Base-by-base conservation (phyloP, 2,329 filamentous ascomycete genomes). In the Alternaria metachromatica region DNA sequence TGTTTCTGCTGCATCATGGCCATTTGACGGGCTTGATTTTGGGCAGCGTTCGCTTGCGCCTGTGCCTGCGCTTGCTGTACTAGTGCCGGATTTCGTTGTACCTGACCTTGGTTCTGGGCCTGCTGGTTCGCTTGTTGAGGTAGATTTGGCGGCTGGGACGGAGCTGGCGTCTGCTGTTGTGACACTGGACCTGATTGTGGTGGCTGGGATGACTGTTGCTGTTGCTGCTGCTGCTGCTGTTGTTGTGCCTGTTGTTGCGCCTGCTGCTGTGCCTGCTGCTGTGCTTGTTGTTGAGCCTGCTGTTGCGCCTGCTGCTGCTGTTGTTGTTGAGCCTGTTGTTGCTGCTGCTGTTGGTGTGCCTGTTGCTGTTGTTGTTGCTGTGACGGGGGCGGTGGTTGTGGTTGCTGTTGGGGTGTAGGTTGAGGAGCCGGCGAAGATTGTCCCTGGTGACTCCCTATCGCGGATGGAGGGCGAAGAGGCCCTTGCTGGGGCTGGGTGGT, bases 131-230 rank as follows among this genome's bases (percentile, higher is more conserved):
- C 62, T 62, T 77, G 76, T 57, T 76, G 73, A 8, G 72, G 72
- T 28, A 75, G 60, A 26, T 64, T 75, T n/a, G 77, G 76, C 33
- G 73, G 71, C 55, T 70, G 84, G 20, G 83, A 64, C 2, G 69
- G 73, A 18, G 72, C 73, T 12, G 72, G 81, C 71, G 83, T 82
- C 66, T 82, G 82, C 58, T 82, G 82, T 66, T 82, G 80, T 58
- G 82, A 79, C 60, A 80, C 80, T 23, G 81, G 78, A 12, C 79
- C 78, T 76, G 82, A 61, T 77, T 80, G 64, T 56, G 76, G 81
- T 58, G 78, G 79, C 49, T 68, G 67, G 15, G 68, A 69, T n/a
- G 55, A 55, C 12, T 65, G 74, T 66, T 60, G 63, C 51, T 65
- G 78, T 37, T 79, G 80, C 78, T 80, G 81, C 12, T 58, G 55